Evolutionary conservation across 495 filamentous ascomycete species (phyloP).

Genomic region (Neurospora sp.): DNA sequence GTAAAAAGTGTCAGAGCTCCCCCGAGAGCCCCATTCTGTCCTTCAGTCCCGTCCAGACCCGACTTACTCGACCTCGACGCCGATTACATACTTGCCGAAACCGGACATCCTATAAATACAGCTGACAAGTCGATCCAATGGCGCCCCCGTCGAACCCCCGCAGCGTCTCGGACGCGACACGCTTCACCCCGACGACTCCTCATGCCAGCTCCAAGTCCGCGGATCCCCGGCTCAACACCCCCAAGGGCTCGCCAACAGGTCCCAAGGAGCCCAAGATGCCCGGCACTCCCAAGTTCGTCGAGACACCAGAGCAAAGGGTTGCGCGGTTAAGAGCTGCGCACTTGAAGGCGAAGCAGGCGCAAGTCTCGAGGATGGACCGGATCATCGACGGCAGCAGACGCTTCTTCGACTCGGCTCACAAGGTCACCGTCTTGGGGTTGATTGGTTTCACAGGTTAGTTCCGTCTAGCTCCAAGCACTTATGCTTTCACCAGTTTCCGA

Average conservation of each 20-base stretch:
- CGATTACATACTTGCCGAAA: not conserved
- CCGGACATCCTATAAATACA: not conserved
- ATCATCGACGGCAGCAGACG: conserved; percentile 57
- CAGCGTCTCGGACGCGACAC: conserved; percentile 84
- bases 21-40: not conserved
- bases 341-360: conserved; percentile 52
- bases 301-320: conserved; percentile 87
- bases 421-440: conserved; percentile 60
- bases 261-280: not conserved
- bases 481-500: not conserved
- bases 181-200: conserved; percentile 87
- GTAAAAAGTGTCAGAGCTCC: conserved; percentile 1
- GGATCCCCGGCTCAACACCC: conserved; percentile 49
- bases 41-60: not conserved
- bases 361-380: conserved; percentile 57
- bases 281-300: conserved; percentile 25
- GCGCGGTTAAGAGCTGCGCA: conserved; percentile 75
- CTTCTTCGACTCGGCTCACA: conserved; percentile 77
- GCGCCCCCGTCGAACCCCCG: conserved; percentile 52
- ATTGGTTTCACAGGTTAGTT: conserved; percentile 69
- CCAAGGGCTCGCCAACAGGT: conserved; percentile 37
- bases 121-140: conserved; percentile 4
- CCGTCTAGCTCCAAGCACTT: not conserved
- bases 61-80: not conserved
- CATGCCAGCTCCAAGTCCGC: conserved; percentile 66